Evolutionary conservation across 495 filamentous ascomycete species (phyloP).

Genomic region (Niebla homalea): DNA sequence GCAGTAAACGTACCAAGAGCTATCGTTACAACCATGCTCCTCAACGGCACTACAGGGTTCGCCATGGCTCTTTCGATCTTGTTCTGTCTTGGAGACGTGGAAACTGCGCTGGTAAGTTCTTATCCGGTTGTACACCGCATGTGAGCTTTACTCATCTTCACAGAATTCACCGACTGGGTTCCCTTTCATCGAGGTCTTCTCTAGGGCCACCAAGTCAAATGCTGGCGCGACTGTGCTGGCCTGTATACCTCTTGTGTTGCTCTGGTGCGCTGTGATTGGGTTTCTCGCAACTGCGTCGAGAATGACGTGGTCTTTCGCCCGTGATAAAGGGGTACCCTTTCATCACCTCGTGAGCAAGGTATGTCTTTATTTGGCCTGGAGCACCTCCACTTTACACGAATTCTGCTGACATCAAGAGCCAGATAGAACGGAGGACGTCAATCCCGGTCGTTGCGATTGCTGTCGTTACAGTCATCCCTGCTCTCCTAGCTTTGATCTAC

Average conservation of each 20-base stretch:
- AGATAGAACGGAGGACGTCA: slow-evolving; percentile 37
- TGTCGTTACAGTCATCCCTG: slow-evolving; percentile 27
- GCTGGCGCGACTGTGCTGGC: slow-evolving; percentile 23
- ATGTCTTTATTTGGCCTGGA: slow-evolving; percentile 8
- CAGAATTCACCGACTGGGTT: slow-evolving; percentile 18
- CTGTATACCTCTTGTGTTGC: slow-evolving; percentile 25
- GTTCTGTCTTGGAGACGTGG: slow-evolving; percentile 21
- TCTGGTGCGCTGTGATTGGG: slow-evolving; percentile 30
- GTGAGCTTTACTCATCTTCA: slow-evolving; percentile 16
- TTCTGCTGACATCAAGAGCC: neutral
- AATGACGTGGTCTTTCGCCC: slow-evolving; percentile 41
- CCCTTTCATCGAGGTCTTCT: slow-evolving; percentile 31
- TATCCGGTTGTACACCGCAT: neutral
- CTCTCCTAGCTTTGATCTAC: slow-evolving; percentile 38
- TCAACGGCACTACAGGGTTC: slow-evolving; percentile 31
- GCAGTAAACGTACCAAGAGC: slow-evolving; percentile 28
- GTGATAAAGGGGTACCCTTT: slow-evolving; percentile 40
- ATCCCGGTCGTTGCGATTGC: slow-evolving; percentile 40
- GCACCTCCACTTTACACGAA: neutral
- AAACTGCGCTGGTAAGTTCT: slow-evolving; percentile 15
- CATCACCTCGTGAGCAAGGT: slow-evolving; percentile 37
- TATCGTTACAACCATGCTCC: slow-evolving; percentile 29
- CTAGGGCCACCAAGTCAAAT: slow-evolving; percentile 17
- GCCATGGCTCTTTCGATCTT: slow-evolving; percentile 19
- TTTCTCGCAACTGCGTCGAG: slow-evolving; percentile 38